Percentiles rank a stretch among this genome's conserved stretches.
Evolutionary conservation across 768 basidiomycete genomes (phyloP).

Genomic region (Lyophyllum atratum): DNA sequence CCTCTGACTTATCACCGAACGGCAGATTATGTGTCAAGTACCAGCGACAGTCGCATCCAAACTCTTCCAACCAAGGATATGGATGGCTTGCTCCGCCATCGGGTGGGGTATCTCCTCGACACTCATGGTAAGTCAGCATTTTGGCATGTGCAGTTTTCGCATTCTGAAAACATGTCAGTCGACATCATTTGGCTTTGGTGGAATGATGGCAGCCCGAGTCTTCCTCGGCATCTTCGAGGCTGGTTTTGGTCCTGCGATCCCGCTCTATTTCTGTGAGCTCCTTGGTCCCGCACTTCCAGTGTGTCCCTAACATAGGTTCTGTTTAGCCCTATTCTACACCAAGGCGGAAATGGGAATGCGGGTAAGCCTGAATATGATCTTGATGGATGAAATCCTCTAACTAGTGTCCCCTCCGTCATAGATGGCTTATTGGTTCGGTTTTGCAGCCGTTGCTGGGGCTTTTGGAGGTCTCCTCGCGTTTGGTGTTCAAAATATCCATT

Average conservation of each 20-base stretch:
- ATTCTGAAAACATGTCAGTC: conserved; percentile 41
- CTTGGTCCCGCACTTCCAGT: background rate
- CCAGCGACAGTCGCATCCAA: conserved; percentile 70
- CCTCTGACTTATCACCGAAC: background rate
- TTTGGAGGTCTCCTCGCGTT: conserved; percentile 86
- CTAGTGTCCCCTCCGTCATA: conserved; percentile 18
- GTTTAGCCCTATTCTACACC: conserved; percentile 74
- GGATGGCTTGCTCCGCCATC: conserved; percentile 64
- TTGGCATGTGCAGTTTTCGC: background rate
- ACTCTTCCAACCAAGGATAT: conserved; percentile 65
- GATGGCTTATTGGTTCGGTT: conserved; percentile 83
- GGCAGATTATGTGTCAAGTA: conserved; percentile 67
- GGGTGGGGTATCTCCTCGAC: conserved; percentile 81
- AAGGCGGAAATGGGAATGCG: conserved; percentile 72
- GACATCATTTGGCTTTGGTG: conserved; percentile 58
- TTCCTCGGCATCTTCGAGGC: conserved; percentile 79
- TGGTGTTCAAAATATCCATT: conserved; percentile 65
- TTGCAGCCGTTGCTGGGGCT: conserved; percentile 82
- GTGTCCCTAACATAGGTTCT: background rate
- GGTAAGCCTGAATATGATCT: conserved; percentile 29
- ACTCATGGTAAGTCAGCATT: conserved; percentile 52
- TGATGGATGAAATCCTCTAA: background rate
- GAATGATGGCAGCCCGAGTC: conserved; percentile 58
- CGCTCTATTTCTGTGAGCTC: conserved; percentile 72
- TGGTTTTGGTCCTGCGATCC: conserved; percentile 75